Evolutionary conservation across 257 asterid genomes (phyloP), one percentile per base, ranked within the genome.

Genomic region (Capsicum chinense): DNA sequence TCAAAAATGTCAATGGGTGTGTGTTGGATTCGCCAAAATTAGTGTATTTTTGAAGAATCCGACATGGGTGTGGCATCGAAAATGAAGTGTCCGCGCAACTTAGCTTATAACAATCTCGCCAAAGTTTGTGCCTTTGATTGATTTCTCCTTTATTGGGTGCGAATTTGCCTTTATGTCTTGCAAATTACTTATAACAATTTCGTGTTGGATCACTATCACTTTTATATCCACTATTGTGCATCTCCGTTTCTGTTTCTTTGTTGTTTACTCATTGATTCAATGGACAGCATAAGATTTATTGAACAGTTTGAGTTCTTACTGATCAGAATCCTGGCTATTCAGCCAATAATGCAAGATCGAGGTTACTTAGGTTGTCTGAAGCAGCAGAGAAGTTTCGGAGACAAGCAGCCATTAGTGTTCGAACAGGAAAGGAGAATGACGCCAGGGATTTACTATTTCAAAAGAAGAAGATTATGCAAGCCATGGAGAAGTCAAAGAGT

Each of bases 401-500:
- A 35, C 98, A 91, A 86, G 99, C 99, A 16, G 93, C 95, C 59
- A 83, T 90, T 63, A 91, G 86, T 90, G 93, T 93, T 84, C 97
- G 81, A 84, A 90, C 86, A 48, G 97, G 98, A 68, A 92, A 92
- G 80, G 98, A 94, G 88, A 86, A 92, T 86, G 98, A 92, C 76
- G 99, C 98, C 4, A 87, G 95, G 90, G 97, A 93, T 47, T 80
- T 92, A 84, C 92, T 94, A 50, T 89, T 89, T 85, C 98, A 94
- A 83, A 96, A 93, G 91, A 96, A 92, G 91, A 92, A 94, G 91
- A 94, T 96, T 79, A 89, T 93, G 95, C 93, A 92, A 86, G 97
- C 97, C n/a, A 88, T 94, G 94, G 98, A 94, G 90, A 92, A 91
- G 84, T 87, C 94, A 87, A 92, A 92, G 94, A 85, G 82, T 83